Evolutionary conservation across 768 basidiomycete genomes (phyloP), one percentile per base, ranked within the genome.

Genomic region (Clavaria fumosa): DNA sequence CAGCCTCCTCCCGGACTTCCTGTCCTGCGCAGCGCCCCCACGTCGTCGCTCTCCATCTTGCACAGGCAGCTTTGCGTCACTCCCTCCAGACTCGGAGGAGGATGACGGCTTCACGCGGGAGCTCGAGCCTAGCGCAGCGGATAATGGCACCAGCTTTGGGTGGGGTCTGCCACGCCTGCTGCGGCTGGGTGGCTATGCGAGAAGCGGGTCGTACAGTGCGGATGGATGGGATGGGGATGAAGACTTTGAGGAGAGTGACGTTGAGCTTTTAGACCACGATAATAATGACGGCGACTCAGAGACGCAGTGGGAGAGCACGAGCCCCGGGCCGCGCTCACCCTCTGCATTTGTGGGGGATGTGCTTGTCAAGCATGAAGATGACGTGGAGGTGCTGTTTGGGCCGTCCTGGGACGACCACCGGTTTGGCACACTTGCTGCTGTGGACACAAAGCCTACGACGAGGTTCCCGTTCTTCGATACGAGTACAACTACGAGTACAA

Each of bases 401-500:
- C 75, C 78, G 39, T 70, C 70, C 12, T 83, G 78, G 78, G 79
- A 81, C 36, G 66, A 69, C 45, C 62, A 73, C 41, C 74, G 77
- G 47, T 48, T 53, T 38, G 50, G 56, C 46, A 46, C 63, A 24
- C n/a, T n/a, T n/a, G n/a, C n/a, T n/a, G 60, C 59, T 2, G 28
- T 27, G 6, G 66, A 62, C 18, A 49, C 62, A 18, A 62, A 61
- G 38, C 54, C 68, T 5, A 48, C 62, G 23, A 53, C 58, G 42
- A 63, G 61, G 5, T 57, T 59, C 3, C 55, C 56, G 2, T 44
- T 45, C 3, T 43, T 55, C 19, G 53, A 59, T 30, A n/a, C n/a
- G n/a, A n/a, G n/a, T n/a, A n/a, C n/a, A n/a, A n/a, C n/a, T n/a
- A n/a, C n/a, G n/a, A n/a, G n/a, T n/a, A n/a, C n/a, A n/a, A n/a